Base-by-base conservation (phyloP, 2,329 filamentous ascomycete species). In the Cladosporium sp. region DNA sequence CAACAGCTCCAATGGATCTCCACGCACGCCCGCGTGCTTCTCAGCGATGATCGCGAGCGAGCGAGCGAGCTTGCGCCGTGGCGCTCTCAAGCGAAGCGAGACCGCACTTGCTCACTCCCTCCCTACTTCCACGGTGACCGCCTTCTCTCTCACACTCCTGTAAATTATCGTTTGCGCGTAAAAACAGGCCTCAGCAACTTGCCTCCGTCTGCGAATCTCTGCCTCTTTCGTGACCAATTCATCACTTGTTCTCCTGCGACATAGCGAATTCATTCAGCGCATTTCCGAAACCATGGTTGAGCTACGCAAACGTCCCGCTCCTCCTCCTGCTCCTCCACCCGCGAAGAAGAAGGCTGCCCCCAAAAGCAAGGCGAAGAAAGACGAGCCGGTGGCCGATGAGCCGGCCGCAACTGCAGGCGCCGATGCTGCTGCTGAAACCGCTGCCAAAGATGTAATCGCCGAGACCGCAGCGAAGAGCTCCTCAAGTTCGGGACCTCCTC, bases 241-340 rank as follows among this genome's bases (percentile, higher is more conserved):
- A 27, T 27, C 9, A 27, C 22, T 27, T 27, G 5, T 27, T 9
- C 22, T 9, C 15, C n/a, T 15, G 20, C 20, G 22, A 46, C 22
- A 16, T 16, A 46, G 43, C 43, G 25, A n/a, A 38, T 47, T 35
- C 35, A 30, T 47, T 38, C 16, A 38, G 33, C 16, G 35, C 35
- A 35, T 38, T 29, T 29, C 15, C 25, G 15, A 16, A 9, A 36
- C 25, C 33, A 76, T 76, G 72, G 78, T 82, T 55, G 80, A 83
- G 67, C 73, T 84, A 43, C 76, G 80, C 64, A 84, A 84, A 69
- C 78, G 80, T 65, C 80, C 82, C 65, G 74, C 76, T 30, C 70
- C 76, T 36, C 72, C 74, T 22, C 71, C 73, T 50, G 69, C 74
- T 38, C 68, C 71, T 43, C 69, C 69, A 25, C 69, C 72, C 41